phyloP scores from a whole-genome alignment of 345 rosid species.

The Salix brachista region DNA sequence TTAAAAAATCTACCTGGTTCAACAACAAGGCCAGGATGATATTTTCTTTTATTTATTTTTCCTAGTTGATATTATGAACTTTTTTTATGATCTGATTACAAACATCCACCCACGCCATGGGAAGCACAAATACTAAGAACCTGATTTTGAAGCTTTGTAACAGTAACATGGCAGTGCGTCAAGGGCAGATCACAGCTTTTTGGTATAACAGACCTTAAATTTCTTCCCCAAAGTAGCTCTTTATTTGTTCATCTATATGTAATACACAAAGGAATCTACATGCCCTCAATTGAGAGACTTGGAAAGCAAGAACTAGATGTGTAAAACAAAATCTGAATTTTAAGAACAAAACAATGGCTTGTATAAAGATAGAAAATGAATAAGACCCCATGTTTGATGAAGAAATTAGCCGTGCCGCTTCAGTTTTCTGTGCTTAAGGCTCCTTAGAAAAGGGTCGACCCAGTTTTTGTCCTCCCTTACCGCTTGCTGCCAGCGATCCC shows the following conservation, averaged over 20 bases:
- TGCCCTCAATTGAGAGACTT: neutral
- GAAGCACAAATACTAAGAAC: neutral
- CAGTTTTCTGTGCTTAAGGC: slow-evolving; percentile 22
- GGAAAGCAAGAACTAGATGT: neutral
- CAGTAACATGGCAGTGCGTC: neutral
- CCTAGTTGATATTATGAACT: too few species aligned
- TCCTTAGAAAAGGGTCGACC: slow-evolving; percentile 55
- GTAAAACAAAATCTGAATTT: neutral
- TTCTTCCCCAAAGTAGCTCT: neutral
- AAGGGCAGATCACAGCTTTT: neutral
- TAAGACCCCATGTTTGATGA: slow-evolving; percentile 1
- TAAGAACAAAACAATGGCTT: neutral
- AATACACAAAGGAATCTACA: neutral
- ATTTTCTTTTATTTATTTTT: too few species aligned
- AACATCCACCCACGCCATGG: neutral
- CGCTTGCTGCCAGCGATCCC: slow-evolving; percentile 74
- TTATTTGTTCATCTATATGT: neutral
- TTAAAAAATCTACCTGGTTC: too few species aligned
- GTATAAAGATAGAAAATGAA: slow-evolving; percentile 8
- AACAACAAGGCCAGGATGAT: too few species aligned
- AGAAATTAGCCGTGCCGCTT: slow-evolving; percentile 17
- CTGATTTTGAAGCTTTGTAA: neutral
- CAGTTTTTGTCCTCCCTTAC: slow-evolving; percentile 61
- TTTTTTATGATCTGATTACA: too few species aligned
- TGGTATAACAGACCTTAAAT: neutral